Evolutionary conservation across 768 basidiomycete species (phyloP).

Genomic region (Suillus subalutaceus): DNA sequence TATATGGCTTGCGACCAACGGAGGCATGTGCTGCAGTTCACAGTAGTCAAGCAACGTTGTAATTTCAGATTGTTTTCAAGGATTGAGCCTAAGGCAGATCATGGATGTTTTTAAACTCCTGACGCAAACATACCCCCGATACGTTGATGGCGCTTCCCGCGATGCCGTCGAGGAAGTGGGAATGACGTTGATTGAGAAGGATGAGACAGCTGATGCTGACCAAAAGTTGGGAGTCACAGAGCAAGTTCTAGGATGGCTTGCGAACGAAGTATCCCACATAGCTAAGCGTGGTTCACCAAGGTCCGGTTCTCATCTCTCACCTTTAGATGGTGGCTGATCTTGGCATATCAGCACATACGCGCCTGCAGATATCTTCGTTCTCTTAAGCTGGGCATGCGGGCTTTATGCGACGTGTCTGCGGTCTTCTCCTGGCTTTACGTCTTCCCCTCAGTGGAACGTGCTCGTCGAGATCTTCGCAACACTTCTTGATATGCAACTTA

Average conservation of each 20-base stretch:
- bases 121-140: constrained; percentile 77
- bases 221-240: constrained; percentile 63
- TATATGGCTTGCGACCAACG: constrained; percentile 55
- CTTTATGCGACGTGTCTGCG: constrained; percentile 58
- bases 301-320: constrained; percentile 41
- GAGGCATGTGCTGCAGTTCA: constrained; percentile 45
- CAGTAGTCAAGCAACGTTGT: constrained; percentile 1
- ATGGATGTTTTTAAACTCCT: constrained; percentile 75
- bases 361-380: constrained; percentile 63
- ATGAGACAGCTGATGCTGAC: constrained; percentile 51
- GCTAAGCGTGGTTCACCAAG: constrained; percentile 55
- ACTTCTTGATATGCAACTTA: constrained; percentile 61
- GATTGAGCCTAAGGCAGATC: constrained; percentile 58
- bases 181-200: constrained; percentile 63
- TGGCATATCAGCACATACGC: constrained; percentile 49
- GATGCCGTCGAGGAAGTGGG: constrained; percentile 72
- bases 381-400: constrained; percentile 72
- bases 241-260: constrained; percentile 77
- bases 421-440: constrained; percentile 45
- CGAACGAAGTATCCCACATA: constrained; percentile 63
- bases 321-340: constrained; percentile 2
- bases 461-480: constrained; percentile 61
- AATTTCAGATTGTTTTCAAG: constrained; percentile 38
- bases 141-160: constrained; percentile 71
- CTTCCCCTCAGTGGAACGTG: constrained; percentile 51